Base-by-base conservation (phyloP, 2,329 filamentous ascomycete species). In the Neoscytalidium dimidiatum region DNA sequence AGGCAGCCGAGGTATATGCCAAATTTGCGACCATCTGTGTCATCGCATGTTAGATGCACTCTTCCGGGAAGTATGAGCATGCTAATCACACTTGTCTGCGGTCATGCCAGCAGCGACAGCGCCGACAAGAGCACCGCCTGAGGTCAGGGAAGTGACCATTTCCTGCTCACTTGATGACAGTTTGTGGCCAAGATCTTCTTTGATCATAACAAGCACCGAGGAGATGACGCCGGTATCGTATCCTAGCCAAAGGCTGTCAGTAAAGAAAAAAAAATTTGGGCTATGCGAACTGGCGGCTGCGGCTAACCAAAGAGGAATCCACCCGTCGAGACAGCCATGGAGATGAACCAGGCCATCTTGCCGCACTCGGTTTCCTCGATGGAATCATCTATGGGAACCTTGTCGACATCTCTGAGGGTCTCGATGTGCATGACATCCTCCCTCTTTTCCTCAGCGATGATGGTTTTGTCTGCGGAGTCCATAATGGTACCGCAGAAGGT, bases 151-250 rank as follows among this genome's bases (percentile, higher is more conserved):
- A n/a, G 77, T 78, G 48, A 78, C 75, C 6, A 76, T 70, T 65
- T 78, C 77, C 64, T 78, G 74, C 67, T 79, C 76, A 33, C 46
- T 43, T 33, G 60, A 53, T 6, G 60, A 43, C 7, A 63, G 38
- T 1, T 31, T 13, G 2, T 53, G 33, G 7, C 60, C 46, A 1
- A 53, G 33, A 3, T 69, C 72, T 9, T 74, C 72, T 7, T 66
- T 72, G 46, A 75, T 69, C 0, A 73, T 76, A 11, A 79, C 77
- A 13, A 79, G 70, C 2, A 79, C 75, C 3, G 74, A 74, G 13
- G 72, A 75, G 56, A 78, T 77, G 67, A 77, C 75, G 35, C 76
- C 76, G 64, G 76, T 78, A 57, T 78, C 76, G 64, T 78, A 77
- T 31, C 46, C 48, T 63, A 21, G 23, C 2, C 21, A 19, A 14